Conservation (phyloP, 2,329 filamentous ascomycete species). For the Rutstroemia sp. region DNA sequence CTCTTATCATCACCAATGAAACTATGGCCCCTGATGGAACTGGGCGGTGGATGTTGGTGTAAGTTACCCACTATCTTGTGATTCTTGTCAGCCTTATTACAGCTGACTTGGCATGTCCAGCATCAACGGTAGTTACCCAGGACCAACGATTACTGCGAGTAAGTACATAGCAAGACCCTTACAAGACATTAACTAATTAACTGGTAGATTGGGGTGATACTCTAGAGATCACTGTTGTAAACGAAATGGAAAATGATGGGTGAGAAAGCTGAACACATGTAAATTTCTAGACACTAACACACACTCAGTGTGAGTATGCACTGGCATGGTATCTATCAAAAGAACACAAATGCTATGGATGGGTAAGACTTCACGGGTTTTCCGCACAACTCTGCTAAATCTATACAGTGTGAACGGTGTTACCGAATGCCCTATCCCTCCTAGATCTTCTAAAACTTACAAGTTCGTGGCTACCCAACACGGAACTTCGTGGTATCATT, state of each 20-base stretch:
- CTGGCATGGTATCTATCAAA: slow-evolving; percentile 40
- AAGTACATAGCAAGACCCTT: not conserved
- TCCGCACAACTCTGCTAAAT: not conserved
- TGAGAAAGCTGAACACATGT: not conserved
- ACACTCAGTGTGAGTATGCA: slow-evolving; percentile 27
- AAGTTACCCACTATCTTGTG: not conserved
- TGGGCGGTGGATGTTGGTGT: not conserved
- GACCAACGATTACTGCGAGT: slow-evolving; percentile 21
- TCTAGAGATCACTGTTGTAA: slow-evolving; percentile 17
- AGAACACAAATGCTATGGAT: slow-evolving; percentile 33
- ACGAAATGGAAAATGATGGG: not conserved
- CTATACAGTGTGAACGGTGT: slow-evolving; percentile 29
- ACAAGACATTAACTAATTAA: not conserved
- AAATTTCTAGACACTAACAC: slow-evolving; percentile 11
- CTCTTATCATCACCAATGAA: not conserved
- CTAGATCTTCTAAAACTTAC: slow-evolving; percentile 39
- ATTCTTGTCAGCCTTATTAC: not conserved
- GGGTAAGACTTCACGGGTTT: slow-evolving; percentile 19
- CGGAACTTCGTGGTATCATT: slow-evolving; percentile 39
- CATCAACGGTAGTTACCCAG: slow-evolving; percentile 20
- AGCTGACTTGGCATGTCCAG: not conserved
- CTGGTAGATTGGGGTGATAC: slow-evolving; percentile 23
- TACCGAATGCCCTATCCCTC: slow-evolving; percentile 31
- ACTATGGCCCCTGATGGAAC: not conserved
- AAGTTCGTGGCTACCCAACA: slow-evolving; percentile 30